Evolutionary conservation across 352 stramenopile genomes (phyloP), one percentile per base, ranked within the genome.

Genomic region (Phytophthora ramorum): DNA sequence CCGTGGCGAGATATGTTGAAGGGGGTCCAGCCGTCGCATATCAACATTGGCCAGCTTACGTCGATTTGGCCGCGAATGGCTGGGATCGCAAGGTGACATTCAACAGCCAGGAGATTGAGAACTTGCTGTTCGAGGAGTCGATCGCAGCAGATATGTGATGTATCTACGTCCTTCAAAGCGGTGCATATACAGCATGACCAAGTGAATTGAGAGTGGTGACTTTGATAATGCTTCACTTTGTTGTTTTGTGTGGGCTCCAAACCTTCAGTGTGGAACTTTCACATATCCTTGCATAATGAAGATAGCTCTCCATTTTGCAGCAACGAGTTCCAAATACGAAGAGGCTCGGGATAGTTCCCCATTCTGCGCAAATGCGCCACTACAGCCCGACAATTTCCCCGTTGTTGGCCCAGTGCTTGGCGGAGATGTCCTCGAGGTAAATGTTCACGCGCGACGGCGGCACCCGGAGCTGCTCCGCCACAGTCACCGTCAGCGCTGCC

Each of bases 391-490:
- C 28, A 12, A 58, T 20, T 14, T 78, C 75, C 61, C 71, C 64
- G 24, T 62, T 32, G 4, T 32, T 32, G 26, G 26, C 26, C 26
- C 26, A 32, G 26, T 32, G 26, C 26, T 8, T 32, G 26, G 26
- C 26, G 17, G 51, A 53, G 24, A 84, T 73, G 49, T 32, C 26
- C 26, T 32, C 58, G n/a, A 79, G 45, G 62, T 67, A 74, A 38
- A 84, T 50, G 53, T 67, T 78, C 26, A 80, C 58, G 26, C 26
- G 26, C 4, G 28, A n/a, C 6, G 63, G 32, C 12, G 68, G 55
- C 50, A 83, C 43, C 12, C 47, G 26, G 40, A 80, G 59, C 34
- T 59, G n/a, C 26, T 71, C 50, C 12, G 51, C 19, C 22, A 83
- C 56, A 7, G 62, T 58, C 16, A 66, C 63, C 34, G 59, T 66